Evolutionary conservation across 768 basidiomycete genomes (phyloP), one percentile per base, ranked within the genome.

Genomic region (Boletus patriciae): DNA sequence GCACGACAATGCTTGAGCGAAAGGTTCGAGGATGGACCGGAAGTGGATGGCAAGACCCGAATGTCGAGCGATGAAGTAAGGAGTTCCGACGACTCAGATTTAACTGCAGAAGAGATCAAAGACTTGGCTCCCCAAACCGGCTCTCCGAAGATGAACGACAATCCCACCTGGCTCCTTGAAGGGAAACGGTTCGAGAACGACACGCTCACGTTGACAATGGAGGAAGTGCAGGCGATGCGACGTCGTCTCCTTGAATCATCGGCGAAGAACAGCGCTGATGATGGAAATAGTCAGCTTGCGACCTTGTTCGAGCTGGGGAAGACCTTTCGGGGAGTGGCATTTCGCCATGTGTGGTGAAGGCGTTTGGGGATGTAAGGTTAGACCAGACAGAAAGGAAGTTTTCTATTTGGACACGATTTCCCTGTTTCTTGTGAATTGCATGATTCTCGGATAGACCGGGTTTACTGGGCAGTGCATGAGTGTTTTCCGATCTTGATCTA

Each of bases 271-370:
- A 55, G 34, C 21, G 36, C 36, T 11, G 55, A 46, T 6, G 10
- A 49, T 34, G 54, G 54, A 6, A 15, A 49, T 34, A 52, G 54
- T 27, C 59, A 53, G 48, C 55, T 69, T 44, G 54, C 62, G 33
- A 46, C 48, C 54, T 29, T 58, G 46, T 70, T 70, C 31, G 57
- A 70, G 27, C 43, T 61, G 6, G 65, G 67, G 40, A 65, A 58
- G 55, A 49, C 52, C 1, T 69, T 54, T 54, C 54, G 40, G 15
- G 68, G 69, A 27, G 62, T 50, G 61, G 11, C 41, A 4, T 70
- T 70, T 52, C 62, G 60, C 10, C 69, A 66, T 21, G 57, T 62
- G 34, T 69, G 68, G 68, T 70, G 36, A 70, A 50, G 23, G 25
- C 2, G 41, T 33, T 36, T 27, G 15, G 15, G 21, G 2, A 21